These are phyloP conservation scores for Zoysia japonica DNA, from an alignment of 176 grass and related monocot species.

Conservation along the genomic window DNA sequence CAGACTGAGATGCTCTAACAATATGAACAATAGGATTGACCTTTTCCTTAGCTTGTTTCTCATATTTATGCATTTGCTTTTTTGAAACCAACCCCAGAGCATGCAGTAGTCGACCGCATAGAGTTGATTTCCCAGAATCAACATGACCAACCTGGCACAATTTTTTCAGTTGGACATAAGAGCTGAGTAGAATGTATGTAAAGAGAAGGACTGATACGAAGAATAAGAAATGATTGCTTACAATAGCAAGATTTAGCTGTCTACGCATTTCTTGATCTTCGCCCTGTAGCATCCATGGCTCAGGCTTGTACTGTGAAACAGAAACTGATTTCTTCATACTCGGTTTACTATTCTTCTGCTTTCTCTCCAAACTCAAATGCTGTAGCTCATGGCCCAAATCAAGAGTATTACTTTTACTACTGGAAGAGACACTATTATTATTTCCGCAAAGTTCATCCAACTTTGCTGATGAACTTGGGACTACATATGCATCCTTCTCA, in stretches of 20 bases:
- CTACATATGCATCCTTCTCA: slow-evolving; percentile 31
- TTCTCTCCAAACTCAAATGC: slow-evolving; percentile 63
- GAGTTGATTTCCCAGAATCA: slow-evolving; percentile 93
- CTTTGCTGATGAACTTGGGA: slow-evolving; percentile 23
- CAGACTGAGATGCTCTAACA: neutral
- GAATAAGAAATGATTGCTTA: slow-evolving; percentile 40
- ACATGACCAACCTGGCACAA: slow-evolving; percentile 82
- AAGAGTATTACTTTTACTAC: slow-evolving; percentile 38
- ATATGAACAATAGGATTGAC: slow-evolving; percentile 32
- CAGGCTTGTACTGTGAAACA: slow-evolving; percentile 69
- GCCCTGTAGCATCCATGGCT: slow-evolving; percentile 73
- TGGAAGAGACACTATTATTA: slow-evolving; percentile 27
- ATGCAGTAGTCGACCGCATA: slow-evolving; percentile 75
- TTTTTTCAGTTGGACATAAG: slow-evolving; percentile 10
- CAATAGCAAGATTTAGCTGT: slow-evolving; percentile 90
- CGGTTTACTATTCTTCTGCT: slow-evolving; percentile 42
- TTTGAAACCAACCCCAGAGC: slow-evolving; percentile 69
- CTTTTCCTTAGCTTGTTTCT: slow-evolving; percentile 94
- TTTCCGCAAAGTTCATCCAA: slow-evolving; percentile 19
- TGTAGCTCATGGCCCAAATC: slow-evolving; percentile 50
- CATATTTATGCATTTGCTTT: slow-evolving; percentile 94
- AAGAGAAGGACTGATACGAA: neutral
- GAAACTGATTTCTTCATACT: slow-evolving; percentile 48
- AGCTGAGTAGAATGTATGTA: slow-evolving; percentile 14
- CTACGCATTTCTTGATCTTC: slow-evolving; percentile 50